Percentiles rank a stretch among this genome's conserved stretches.
Evolutionary conservation across 305 asterid genomes (phyloP).

Genomic region (Fraxinus latifolia): DNA sequence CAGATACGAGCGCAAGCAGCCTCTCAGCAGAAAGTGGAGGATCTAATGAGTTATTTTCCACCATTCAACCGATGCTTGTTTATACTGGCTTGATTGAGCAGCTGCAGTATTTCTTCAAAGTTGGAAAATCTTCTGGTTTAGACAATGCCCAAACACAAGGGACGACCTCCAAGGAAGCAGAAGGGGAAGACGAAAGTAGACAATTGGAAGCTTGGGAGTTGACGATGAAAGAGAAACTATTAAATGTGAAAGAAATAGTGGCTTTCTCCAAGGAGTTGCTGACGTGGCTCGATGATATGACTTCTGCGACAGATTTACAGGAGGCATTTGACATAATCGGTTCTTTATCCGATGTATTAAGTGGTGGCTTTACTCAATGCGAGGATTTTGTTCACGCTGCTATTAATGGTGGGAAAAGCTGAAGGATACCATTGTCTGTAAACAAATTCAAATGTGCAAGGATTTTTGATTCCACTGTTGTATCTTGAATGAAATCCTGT

Average conservation of each 20-base stretch:
- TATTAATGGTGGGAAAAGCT: constrained; percentile 56
- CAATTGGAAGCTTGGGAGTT: constrained; percentile 85
- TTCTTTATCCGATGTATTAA: constrained; percentile 64
- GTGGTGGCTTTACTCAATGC: constrained; percentile 48
- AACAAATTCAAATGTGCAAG: not conserved
- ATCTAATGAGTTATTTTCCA: constrained; percentile 55
- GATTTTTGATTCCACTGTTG: not conserved
- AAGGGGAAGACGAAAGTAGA: constrained; percentile 51
- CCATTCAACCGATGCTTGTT: constrained; percentile 88
- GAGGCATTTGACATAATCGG: constrained; percentile 89
- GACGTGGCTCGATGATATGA: constrained; percentile 84
- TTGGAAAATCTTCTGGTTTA: constrained; percentile 33
- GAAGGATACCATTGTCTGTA: not conserved
- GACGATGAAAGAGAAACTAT: constrained; percentile 67
- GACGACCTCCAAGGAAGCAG: constrained; percentile 27
- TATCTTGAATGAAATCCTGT: not conserved
- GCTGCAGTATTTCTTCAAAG: constrained; percentile 82
- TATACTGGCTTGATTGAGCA: constrained; percentile 93
- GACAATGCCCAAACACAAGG: constrained; percentile 29
- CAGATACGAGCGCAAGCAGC: constrained; percentile 34
- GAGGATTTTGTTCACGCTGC: constrained; percentile 86
- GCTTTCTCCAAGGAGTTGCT: constrained; percentile 79
- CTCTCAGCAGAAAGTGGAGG: constrained; percentile 34
- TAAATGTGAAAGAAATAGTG: constrained; percentile 75
- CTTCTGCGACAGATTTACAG: constrained; percentile 66